phyloP scores from a whole-genome alignment of 1,139 yeast species.

The Hemisphaericaspora xylanilytica region DNA sequence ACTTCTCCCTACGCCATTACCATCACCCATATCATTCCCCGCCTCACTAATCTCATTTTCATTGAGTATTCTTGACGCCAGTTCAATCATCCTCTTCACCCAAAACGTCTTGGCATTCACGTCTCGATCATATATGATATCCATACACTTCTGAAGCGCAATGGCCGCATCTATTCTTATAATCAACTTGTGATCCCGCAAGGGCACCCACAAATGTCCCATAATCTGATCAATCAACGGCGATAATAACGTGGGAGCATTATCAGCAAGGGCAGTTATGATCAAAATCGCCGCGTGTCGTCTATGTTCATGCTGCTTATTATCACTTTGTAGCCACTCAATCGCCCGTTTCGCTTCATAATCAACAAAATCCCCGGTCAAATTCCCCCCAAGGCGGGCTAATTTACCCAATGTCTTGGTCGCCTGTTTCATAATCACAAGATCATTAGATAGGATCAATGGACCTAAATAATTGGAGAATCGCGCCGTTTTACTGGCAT shows the following conservation, averaged over 20 bases:
- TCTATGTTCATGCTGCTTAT: slow-evolving; percentile 72
- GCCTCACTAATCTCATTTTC: slow-evolving; percentile 17
- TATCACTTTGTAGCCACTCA: slow-evolving; percentile 83
- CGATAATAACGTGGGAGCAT: slow-evolving; percentile 82
- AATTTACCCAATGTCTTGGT: slow-evolving; percentile 83
- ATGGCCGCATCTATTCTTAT: slow-evolving; percentile 84
- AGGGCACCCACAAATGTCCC: slow-evolving; percentile 83
- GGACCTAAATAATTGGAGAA: slow-evolving; percentile 84
- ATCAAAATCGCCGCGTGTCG: slow-evolving; percentile 90
- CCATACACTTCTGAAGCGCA: slow-evolving; percentile 73
- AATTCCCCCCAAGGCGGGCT: slow-evolving; percentile 84
- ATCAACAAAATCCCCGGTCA: slow-evolving; percentile 90
- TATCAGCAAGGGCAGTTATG: slow-evolving; percentile 78
- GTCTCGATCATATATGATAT: slow-evolving; percentile 78
- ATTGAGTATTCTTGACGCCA: slow-evolving; percentile 43
- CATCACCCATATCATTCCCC: slow-evolving; percentile 5
- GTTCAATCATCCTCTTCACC: slow-evolving; percentile 70
- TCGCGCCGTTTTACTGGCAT: slow-evolving; percentile 86
- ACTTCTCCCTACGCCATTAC: slow-evolving; percentile 3
- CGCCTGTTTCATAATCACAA: slow-evolving; percentile 82
- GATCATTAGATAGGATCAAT: slow-evolving; percentile 77
- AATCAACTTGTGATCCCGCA: slow-evolving; percentile 71
- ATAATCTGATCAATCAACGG: slow-evolving; percentile 75
- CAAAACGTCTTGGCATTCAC: slow-evolving; percentile 66
- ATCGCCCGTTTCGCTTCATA: slow-evolving; percentile 86